Evolutionary conservation across 1,284 basidiomycete species (phyloP), one percentile per base, ranked within the genome.

Genomic region (Irpex rosettiformis): DNA sequence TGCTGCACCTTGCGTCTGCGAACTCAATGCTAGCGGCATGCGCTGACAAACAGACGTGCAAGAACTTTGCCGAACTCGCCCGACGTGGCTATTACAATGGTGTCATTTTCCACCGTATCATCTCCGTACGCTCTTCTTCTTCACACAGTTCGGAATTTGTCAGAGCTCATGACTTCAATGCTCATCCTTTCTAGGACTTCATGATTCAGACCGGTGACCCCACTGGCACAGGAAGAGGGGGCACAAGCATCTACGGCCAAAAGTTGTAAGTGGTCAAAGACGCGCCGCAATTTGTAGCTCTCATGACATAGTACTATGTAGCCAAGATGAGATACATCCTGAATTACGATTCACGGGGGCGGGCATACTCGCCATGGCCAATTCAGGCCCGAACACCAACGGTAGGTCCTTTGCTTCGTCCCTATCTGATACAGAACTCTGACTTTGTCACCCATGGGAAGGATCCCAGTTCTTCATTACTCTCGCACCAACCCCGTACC

Each of bases 131-230:
- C n/a, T 77, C 43, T 29, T 51, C 21, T 58, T 30, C 43, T 42
- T 62, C 58, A 59, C 51, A 57, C 57, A 59, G n/a, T 57, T 58
- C 57, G 55, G 57, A 25, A n/a, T 57, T 48, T 60, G 40, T 59
- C 28, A 13, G 18, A 54, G 37, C 30, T 27, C 55, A 28, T 48
- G 27, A 55, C 51, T 49, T 55, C 28, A 48, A 37, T n/a, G 16
- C 30, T 33, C 30, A 16, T 16, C 28, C 16, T 18, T 16, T 51
- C 24, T 54, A 94, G 91, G 93, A 95, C 67, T 96, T 96, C 70
- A 96, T 96, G 94, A 86, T 95, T n/a, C 94, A 96, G 75, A 86
- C 86, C 40, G 94, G 94, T 53, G 94, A 96, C 70, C 94, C 93
- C 4, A 96, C 94, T 10, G 95, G 94, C n/a, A 97, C 95, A 1